Base-by-base conservation (phyloP, 768 basidiomycete genomes). In the Mycena filopes region DNA sequence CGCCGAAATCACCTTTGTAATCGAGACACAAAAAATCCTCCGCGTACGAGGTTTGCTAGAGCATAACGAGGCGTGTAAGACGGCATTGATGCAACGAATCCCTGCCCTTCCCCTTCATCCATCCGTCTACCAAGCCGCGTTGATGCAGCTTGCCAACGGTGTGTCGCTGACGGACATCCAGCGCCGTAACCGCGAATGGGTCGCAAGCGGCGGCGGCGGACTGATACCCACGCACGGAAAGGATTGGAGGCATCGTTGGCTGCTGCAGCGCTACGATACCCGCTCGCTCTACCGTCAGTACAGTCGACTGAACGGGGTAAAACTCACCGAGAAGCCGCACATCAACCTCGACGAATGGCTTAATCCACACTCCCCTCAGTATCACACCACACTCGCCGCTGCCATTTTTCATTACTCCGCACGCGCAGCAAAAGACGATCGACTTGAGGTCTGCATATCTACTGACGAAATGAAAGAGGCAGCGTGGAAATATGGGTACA, bases 261-360 rank as follows among this genome's bases (percentile, higher is more conserved):
- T 64, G 55, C 29, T 64, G 36, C 38, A 60, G 18, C 41, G n/a
- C 16, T 31, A 36, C 1, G 74, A 75, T 57, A 55, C 70, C 2
- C 60, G 70, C 11, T 57, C 60, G 4, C 56, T 76, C 4, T 72
- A 73, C 43, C 70, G 69, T 10, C 70, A 72, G 43, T 72, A 48
- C 60, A 56, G 62, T 21, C 57, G 67, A 3, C 20, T 67, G 33
- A 54, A 63, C 11, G 73, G 72, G 20, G 58, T 72, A 3, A 55
- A 58, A 18, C 51, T 64, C 1, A 33, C 26, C 6, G 48, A 58
- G 6, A 33, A 21, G 28, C 55, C 66, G 1, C 55, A 75, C 25
- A 31, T 69, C 54, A 76, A 76, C 53, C 43, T 76, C 23, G 43
- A 75, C 42, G 56, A 70, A 29, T 76, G 75, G 75, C 65, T 76